Evolutionary conservation across 129 eudicot genomes (phyloP).

Genomic region (Smallanthus sonchifolius): DNA sequence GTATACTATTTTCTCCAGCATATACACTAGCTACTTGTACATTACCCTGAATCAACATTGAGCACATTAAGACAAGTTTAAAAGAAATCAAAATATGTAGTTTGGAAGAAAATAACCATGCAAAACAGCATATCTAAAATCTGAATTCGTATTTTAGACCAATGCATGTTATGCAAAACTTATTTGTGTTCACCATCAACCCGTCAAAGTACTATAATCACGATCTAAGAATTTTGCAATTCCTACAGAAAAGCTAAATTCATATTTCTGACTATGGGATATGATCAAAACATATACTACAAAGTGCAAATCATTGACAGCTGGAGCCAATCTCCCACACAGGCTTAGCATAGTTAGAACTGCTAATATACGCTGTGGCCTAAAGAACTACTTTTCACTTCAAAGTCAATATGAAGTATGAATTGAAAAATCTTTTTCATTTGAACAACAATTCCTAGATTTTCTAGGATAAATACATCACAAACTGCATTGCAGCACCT

Average conservation of each 20-base stretch:
- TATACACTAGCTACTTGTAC: constrained; percentile 85
- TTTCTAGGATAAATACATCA: too few species aligned
- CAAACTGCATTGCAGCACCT: too few species aligned
- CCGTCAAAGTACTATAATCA: constrained; percentile 6
- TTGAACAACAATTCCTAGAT: too few species aligned
- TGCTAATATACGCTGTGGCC: too few species aligned
- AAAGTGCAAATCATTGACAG: background rate
- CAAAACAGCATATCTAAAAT: background rate
- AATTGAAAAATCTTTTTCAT: too few species aligned
- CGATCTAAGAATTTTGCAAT: background rate
- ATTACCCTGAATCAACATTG: constrained; percentile 57
- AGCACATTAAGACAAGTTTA: constrained; percentile 20
- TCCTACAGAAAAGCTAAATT: background rate
- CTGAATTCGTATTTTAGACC: too few species aligned
- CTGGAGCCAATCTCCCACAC: constrained; percentile 8
- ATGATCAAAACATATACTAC: background rate
- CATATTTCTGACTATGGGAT: background rate
- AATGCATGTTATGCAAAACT: background rate
- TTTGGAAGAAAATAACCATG: background rate
- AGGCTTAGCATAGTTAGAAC: background rate
- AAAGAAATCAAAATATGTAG: background rate
- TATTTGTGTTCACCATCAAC: constrained; percentile 4
- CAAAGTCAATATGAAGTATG: background rate
- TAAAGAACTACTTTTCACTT: background rate
- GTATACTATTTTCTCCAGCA: constrained; percentile 72